Base-by-base conservation (phyloP, 495 filamentous ascomycete genomes). In the Cercophora scortea region DNA sequence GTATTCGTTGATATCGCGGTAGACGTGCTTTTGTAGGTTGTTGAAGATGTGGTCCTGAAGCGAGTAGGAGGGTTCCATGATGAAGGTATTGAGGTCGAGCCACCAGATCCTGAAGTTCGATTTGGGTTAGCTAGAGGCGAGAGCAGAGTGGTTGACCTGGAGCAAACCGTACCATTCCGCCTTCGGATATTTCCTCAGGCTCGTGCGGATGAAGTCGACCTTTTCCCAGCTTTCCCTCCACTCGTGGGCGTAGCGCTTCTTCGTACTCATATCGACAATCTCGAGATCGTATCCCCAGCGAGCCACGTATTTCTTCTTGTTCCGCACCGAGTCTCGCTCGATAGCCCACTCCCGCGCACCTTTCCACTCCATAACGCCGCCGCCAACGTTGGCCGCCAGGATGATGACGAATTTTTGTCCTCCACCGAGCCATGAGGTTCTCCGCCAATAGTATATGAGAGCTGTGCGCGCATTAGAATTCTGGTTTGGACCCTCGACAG, bases 141-240 rank as follows among this genome's bases (percentile, higher is more conserved):
- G 2, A 32, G 25, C 1, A 44, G 38, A 25, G 10, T 11, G 32
- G 12, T 19, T 36, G 15, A 13, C 9, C 7, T 38, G 18, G 13
- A n/a, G 42, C 7, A 43, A 44, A 54, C 60, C 81, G 63, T 78
- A 95, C 93, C 93, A 99, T 75, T 99, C 90, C 9, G 93, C 93
- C 54, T 95, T 78, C 18, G 93, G 94, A 61, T 96, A 93, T 68
- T 96, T 95, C 65, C 81, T 79, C 79, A 99, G 87, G 32, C 86
- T 83, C 50, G 93, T 88, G 52, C 94, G 86, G 57, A 99, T 86
- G 43, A 89, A 86, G 64, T 99, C 93, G 49, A 95, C 91, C 76
- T 96, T 97, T 73, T 99, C 93, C 93, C 93, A 99, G 65, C 90
- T 92, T 70, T 99, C 93, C 61, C 93, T 79, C 93, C 93, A 99